phyloP scores from a whole-genome alignment of 257 asterid genomes.

The Scutellaria barbata region DNA sequence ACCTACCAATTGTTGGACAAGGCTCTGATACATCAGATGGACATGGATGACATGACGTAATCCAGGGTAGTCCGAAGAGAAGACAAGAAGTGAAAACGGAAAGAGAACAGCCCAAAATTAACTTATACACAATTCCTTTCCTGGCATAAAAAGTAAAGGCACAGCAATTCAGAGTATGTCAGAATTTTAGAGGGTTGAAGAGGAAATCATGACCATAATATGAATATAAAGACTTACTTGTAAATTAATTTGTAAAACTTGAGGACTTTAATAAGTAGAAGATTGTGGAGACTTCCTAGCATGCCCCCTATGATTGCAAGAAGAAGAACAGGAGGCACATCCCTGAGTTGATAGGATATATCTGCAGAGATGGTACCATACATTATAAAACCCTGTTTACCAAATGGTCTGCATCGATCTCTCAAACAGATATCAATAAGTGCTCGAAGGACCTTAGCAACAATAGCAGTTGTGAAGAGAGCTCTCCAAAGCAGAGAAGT shows the following conservation, averaged over 20 bases:
- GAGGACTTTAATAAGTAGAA: constrained; percentile 59
- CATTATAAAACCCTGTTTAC: constrained; percentile 85
- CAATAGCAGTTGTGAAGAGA: constrained; percentile 81
- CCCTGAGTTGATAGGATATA: constrained; percentile 64
- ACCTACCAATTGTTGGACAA: constrained; percentile 86
- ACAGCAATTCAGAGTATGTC: neutral
- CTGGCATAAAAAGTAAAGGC: too few species aligned
- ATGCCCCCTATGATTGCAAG: constrained; percentile 78
- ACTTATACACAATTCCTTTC: constrained; percentile 56
- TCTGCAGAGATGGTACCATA: constrained; percentile 76
- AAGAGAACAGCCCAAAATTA: constrained; percentile 61
- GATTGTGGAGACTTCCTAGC: constrained; percentile 71
- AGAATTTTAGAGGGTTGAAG: neutral
- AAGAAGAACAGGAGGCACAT: constrained; percentile 74
- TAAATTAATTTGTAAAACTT: constrained; percentile 54
- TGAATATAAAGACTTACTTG: constrained; percentile 47
- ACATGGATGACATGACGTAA: constrained; percentile 72
- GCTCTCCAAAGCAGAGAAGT: constrained; percentile 85
- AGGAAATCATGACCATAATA: constrained; percentile 12
- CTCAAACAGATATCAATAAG: constrained; percentile 72
- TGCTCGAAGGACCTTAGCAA: constrained; percentile 81
- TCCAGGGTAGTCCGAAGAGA: constrained; percentile 86
- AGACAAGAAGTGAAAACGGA: constrained; percentile 81
- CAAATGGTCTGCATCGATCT: constrained; percentile 86
- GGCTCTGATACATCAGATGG: constrained; percentile 75